phyloP scores from a whole-genome alignment of 495 filamentous ascomycete species.

The Thozetella sp. region DNA sequence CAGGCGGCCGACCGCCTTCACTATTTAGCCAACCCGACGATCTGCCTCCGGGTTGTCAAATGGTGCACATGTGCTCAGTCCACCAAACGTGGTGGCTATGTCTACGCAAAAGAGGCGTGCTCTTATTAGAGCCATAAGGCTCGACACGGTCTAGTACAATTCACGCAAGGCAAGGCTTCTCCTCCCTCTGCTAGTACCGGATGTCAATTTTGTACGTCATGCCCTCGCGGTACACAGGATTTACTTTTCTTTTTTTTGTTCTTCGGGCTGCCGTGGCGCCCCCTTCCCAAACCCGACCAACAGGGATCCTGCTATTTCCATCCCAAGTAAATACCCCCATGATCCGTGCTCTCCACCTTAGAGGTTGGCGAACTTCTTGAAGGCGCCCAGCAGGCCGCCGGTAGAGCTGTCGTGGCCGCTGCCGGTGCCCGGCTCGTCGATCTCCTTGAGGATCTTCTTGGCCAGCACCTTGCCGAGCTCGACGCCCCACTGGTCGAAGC shows the following conservation, averaged over 20 bases:
- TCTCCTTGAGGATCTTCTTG: constrained; percentile 81
- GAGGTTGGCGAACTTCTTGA: constrained; percentile 53
- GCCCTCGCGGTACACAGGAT: not conserved
- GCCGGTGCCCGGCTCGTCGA: constrained; percentile 73
- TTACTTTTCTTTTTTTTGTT: not conserved
- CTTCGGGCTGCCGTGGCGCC: too few relatives aligned
- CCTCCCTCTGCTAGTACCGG: not conserved
- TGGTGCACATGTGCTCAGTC: too few relatives aligned
- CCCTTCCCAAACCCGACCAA: not conserved
- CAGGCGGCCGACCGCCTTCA: too few relatives aligned
- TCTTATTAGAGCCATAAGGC: not conserved
- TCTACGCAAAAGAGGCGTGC: too few relatives aligned
- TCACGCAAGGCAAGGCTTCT: too few relatives aligned
- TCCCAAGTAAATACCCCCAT: not conserved
- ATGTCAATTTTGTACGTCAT: not conserved
- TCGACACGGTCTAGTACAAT: too few relatives aligned
- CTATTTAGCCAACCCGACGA: too few relatives aligned
- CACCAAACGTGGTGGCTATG: too few relatives aligned
- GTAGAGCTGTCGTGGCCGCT: constrained; percentile 82
- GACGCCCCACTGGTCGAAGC: constrained; percentile 99
- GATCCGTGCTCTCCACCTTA: not conserved
- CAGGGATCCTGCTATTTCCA: not conserved
- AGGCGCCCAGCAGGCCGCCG: constrained; percentile 83
- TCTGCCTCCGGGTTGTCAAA: too few relatives aligned
- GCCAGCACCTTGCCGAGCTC: constrained; percentile 96